phyloP scores from a whole-genome alignment of 1,284 basidiomycete genomes.

The Chiua sp. region DNA sequence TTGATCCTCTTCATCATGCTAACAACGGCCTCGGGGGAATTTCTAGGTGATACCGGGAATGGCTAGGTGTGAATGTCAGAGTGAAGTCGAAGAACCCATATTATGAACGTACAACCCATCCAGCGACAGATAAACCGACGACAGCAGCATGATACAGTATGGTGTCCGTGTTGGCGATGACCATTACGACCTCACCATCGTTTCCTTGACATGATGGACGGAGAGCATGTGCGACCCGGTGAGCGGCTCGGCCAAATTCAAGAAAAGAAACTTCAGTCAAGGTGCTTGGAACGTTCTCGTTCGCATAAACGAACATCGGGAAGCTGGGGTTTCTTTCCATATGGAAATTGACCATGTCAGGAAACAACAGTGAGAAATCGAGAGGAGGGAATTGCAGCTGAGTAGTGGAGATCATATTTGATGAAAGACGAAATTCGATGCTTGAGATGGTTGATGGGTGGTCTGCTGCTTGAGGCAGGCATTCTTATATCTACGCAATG shows the following conservation, averaged over 20 bases:
- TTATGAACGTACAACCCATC: constrained; percentile 32
- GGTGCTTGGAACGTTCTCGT: constrained; percentile 10
- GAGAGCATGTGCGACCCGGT: constrained; percentile 36
- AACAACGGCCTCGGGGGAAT: constrained; percentile 36
- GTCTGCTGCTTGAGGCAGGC: not conserved
- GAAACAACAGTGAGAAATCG: constrained; percentile 11
- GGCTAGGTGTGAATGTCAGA: constrained; percentile 30
- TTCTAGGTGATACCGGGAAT: constrained; percentile 41
- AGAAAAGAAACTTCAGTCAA: constrained; percentile 15
- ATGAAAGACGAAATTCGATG: not conserved
- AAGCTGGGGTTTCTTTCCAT: constrained; percentile 29
- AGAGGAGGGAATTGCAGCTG: not conserved
- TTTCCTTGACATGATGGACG: constrained; percentile 29
- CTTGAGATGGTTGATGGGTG: not conserved
- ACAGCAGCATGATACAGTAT: constrained; percentile 39
- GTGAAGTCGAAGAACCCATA: not conserved
- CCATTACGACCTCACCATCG: constrained; percentile 37
- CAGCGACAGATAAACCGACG: constrained; percentile 35
- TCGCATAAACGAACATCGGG: constrained; percentile 26
- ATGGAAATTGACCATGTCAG: constrained; percentile 37
- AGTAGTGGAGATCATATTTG: not conserved
- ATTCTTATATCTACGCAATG: not conserved
- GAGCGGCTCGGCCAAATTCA: constrained; percentile 40
- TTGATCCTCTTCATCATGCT: constrained; percentile 35
- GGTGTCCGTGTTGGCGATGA: constrained; percentile 42